phyloP scores from a whole-genome alignment of 768 basidiomycete genomes.

The Panaeolus papilionaceus region DNA sequence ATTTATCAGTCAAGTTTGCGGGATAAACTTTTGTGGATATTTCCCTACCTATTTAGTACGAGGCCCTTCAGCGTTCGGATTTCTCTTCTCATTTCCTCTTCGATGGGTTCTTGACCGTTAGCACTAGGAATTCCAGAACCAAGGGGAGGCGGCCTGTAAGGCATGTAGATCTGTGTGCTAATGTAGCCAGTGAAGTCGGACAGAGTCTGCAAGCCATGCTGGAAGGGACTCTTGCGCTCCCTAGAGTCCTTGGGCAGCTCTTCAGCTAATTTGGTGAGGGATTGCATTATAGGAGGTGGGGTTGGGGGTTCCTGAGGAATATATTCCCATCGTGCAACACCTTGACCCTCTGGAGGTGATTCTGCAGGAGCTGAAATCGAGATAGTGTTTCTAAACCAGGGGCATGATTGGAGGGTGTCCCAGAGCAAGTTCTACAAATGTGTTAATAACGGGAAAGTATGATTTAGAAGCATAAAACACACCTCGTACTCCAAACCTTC shows the following conservation, averaged over 20 bases:
- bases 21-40: background rate
- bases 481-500: conserved; percentile 65
- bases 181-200: conserved; percentile 83
- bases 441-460: background rate
- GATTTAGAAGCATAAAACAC: conserved; percentile 19
- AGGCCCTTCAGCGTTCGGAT: conserved; percentile 81
- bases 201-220: conserved; percentile 69
- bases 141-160: conserved; percentile 43
- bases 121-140: conserved; percentile 35
- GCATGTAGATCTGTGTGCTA: conserved; percentile 72
- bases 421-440: conserved; percentile 55
- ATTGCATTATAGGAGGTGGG: conserved; percentile 45
- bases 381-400: conserved; percentile 53
- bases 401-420: conserved; percentile 60
- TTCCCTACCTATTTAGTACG: conserved; percentile 70
- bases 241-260: conserved; percentile 42
- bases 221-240: conserved; percentile 47
- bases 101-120: conserved; percentile 44
- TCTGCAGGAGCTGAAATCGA: conserved; percentile 25
- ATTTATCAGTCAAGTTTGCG: conserved; percentile 7
- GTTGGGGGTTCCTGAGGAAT: conserved; percentile 35
- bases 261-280: conserved; percentile 41
- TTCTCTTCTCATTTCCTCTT: conserved; percentile 76
- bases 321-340: conserved; percentile 47
- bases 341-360: conserved; percentile 28